phyloP scores from a whole-genome alignment of 108 stramenopile genomes.

The Epithemia pelagica region DNA sequence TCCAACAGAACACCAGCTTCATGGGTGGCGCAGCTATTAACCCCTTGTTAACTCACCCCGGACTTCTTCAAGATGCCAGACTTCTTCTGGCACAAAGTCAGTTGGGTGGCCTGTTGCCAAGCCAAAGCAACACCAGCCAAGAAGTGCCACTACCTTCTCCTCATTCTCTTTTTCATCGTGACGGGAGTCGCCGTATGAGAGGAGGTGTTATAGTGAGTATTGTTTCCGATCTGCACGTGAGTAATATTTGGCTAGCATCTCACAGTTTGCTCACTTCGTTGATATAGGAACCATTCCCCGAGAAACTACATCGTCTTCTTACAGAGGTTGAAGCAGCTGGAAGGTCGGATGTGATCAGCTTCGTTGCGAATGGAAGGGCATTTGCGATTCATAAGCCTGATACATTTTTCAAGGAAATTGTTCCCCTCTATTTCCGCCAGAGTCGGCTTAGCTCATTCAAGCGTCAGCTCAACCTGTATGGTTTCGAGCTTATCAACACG shows the following conservation, averaged over 20 bases:
- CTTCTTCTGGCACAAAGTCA: conserved; percentile 19
- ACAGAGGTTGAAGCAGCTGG: conserved; percentile 58
- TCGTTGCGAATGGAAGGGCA: conserved; percentile 60
- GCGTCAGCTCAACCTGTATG: conserved; percentile 92
- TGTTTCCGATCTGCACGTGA: no score
- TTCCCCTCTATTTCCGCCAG: conserved; percentile 87
- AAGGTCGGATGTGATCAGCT: conserved; percentile 57
- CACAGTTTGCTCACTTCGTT: no score
- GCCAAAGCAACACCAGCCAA: neutral
- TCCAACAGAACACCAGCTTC: neutral
- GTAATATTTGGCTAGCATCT: no score
- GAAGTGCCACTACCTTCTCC: conserved; percentile 25
- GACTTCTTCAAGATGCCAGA: conserved; percentile 13
- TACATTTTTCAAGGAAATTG: conserved; percentile 60
- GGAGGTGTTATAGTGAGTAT: conserved; percentile 28
- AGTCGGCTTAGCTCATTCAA: conserved; percentile 84
- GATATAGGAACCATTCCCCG: conserved; percentile 36
- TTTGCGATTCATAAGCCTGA: conserved; percentile 69
- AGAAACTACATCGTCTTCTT: conserved; percentile 65
- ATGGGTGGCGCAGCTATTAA: neutral
- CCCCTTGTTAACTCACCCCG: neutral
- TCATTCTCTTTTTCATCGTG: conserved; percentile 28
- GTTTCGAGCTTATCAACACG: conserved; percentile 63
- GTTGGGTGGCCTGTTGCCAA: conserved; percentile 3
- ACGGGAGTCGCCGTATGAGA: conserved; percentile 37